Conservation (phyloP, 1,284 basidiomycete species). For the Testicularia cyperi region DNA sequence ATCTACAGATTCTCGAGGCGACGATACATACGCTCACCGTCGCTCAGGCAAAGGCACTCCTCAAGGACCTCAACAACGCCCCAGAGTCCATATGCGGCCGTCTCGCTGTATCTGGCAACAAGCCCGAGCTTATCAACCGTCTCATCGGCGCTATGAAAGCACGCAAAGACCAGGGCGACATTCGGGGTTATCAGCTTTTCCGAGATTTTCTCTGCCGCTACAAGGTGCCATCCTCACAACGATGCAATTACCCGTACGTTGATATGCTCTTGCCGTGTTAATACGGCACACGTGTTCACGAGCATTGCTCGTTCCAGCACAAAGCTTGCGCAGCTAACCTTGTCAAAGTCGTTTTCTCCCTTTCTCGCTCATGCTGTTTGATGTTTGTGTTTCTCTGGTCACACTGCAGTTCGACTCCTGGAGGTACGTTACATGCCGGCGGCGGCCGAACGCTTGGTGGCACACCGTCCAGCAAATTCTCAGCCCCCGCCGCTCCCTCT, state of each 20-base stretch:
- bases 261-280: too few species aligned
- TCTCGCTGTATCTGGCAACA: constrained; percentile 43
- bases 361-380: too few species aligned
- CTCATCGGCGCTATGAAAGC: constrained; percentile 19
- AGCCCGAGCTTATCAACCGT: constrained; percentile 38
- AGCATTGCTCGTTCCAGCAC: too few species aligned
- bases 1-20: constrained; percentile 19
- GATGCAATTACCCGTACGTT: too few species aligned
- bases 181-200: constrained; percentile 24
- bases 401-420: too few species aligned
- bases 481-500: constrained; percentile 21
- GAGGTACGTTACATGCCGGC: constrained; percentile 31
- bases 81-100: constrained; percentile 17
- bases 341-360: too few species aligned
- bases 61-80: constrained; percentile 47
- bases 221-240: constrained; percentile 4
- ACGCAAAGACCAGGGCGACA: constrained; percentile 16
- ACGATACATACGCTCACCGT: constrained; percentile 39
- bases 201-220: constrained; percentile 30
- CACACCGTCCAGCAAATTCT: constrained; percentile 13
- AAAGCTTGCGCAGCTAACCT: too few species aligned
- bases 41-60: constrained; percentile 40
- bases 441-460: constrained; percentile 14
- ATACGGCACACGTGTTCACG: too few species aligned
- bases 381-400: too few species aligned